Conservation (phyloP, 2,329 filamentous ascomycete species). For the Aspergillus tanneri region DNA sequence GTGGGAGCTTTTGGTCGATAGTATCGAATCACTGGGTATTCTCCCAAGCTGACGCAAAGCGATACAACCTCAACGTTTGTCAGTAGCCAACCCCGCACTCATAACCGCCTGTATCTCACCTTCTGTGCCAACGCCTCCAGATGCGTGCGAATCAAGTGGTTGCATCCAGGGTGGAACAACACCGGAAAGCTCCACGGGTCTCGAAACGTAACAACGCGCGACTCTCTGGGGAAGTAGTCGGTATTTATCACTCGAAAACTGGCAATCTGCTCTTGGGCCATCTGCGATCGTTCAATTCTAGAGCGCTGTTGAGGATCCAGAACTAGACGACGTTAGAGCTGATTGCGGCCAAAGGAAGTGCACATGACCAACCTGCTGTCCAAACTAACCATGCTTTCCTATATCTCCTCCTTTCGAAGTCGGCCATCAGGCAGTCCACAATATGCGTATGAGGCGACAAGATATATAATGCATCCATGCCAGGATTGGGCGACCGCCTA, state of each 20-base stretch:
- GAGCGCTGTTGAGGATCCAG: constrained; percentile 69
- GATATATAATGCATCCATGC: constrained; percentile 94
- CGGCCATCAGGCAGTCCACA: constrained; percentile 89
- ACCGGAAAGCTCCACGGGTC: constrained; percentile 96
- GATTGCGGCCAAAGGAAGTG: constrained; percentile 8
- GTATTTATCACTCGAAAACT: constrained; percentile 79
- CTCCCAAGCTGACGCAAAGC: constrained; percentile 86
- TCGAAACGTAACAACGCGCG: constrained; percentile 83
- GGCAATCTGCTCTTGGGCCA: constrained; percentile 71
- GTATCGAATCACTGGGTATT: constrained; percentile 91
- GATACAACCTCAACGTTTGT: constrained; percentile 65
- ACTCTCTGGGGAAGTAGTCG: constrained; percentile 88
- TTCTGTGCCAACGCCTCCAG: constrained; percentile 85
- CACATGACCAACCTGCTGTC: constrained; percentile 61
- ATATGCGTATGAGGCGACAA: constrained; percentile 83
- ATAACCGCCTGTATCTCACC: constrained; percentile 50
- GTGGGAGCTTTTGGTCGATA: constrained; percentile 72
- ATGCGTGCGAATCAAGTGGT: constrained; percentile 76
- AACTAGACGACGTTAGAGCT: constrained; percentile 45
- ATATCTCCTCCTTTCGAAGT: constrained; percentile 84
- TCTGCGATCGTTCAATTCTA: constrained; percentile 69
- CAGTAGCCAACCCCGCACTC: constrained; percentile 3
- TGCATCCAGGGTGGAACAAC: constrained; percentile 87
- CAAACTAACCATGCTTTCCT: constrained; percentile 77
- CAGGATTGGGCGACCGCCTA: constrained; percentile 73